A percentile compares a stretch with the other conserved stretches of the same genome.
Evolutionary conservation across 768 basidiomycete genomes (phyloP).

Genomic region (Mycena vitilis): DNA sequence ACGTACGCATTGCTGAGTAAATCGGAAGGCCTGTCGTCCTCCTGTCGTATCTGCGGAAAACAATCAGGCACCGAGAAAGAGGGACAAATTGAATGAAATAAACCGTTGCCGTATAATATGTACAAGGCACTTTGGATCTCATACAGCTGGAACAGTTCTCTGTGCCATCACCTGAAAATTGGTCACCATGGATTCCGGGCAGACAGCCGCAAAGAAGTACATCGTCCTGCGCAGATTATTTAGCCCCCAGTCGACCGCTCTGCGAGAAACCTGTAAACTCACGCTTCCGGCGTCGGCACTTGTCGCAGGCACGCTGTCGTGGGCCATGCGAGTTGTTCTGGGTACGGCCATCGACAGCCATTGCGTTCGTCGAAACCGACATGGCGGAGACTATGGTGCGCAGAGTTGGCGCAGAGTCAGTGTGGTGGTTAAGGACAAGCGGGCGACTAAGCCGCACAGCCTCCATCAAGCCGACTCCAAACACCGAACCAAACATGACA

Average conservation of each 20-base stretch:
- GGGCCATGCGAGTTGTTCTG: too few species aligned
- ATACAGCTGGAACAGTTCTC: conserved; percentile 2
- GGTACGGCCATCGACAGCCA: too few species aligned
- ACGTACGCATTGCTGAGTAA: not conserved
- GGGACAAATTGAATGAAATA: not conserved
- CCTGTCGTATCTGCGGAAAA: not conserved
- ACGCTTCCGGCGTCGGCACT: conserved; percentile 14
- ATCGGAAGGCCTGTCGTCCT: not conserved
- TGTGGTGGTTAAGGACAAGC: too few species aligned
- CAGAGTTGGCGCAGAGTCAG: too few species aligned
- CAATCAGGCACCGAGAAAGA: not conserved
- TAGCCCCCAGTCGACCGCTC: not conserved
- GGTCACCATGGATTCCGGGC: not conserved
- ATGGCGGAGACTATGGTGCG: too few species aligned
- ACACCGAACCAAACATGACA: too few species aligned
- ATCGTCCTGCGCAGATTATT: conserved; percentile 1
- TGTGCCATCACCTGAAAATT: not conserved
- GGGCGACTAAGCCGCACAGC: too few species aligned
- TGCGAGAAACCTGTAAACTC: not conserved
- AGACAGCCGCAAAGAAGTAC: not conserved
- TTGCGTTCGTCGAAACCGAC: too few species aligned
- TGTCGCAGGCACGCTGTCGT: conserved; percentile 8
- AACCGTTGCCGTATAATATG: conserved; percentile 12
- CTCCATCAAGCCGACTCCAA: too few species aligned
- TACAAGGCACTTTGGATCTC: not conserved